Evolutionary conservation across 23 red algal species (phyloP), one percentile per base, ranked within the genome.

Genomic region (Cyanidiococcus yangmingshanensis): DNA sequence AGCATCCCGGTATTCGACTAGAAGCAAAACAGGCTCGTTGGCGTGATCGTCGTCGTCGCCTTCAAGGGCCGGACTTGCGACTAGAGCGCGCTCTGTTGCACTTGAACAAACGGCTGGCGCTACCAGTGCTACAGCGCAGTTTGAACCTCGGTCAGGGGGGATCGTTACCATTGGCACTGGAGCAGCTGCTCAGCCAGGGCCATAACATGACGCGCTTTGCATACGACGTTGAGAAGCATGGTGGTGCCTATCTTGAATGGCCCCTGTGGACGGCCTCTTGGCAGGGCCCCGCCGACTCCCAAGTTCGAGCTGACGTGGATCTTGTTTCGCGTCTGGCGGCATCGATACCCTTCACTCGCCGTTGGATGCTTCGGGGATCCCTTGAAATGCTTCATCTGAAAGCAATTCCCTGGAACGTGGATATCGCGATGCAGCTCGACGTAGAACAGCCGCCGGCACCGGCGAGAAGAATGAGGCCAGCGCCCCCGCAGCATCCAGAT

Each of bases 161-260:
- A 15, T 21, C 21, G 12, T 54, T 21, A 15, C 63, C 63, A 3
- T 2, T 30, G 3, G 21, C 32, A 7, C n/a, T 35, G 12, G 63
- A 71, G 16, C 63, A 35, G n/a, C 27, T 71, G 63, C 12, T 71
- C 12, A 29, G 32, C 27, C n/a, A 17, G n/a, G 63, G 63, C 27
- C n/a, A 7, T 29, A 35, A 12, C 27, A 71, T 71, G 63, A 71
- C 63, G n/a, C n/a, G n/a, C 3, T 25, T 71, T 25, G 63, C n/a
- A 7, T 71, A 71, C 63, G 63, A 71, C 27, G 63, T 71, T 12
- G 32, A 35, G n/a, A 2, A 71, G 63, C 63, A 71, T 29, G 63
- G 63, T 29, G 63, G 63, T 35, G 7, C 27, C 63, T 71, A 32
- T 30, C 63, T 71, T 29, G 3, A 7, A 17, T 35, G 21, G 63